Percentiles rank a stretch among this genome's conserved stretches.
Evolutionary conservation across 495 filamentous ascomycete genomes (phyloP).

Genomic region (Recurvomyces mirabilis): DNA sequence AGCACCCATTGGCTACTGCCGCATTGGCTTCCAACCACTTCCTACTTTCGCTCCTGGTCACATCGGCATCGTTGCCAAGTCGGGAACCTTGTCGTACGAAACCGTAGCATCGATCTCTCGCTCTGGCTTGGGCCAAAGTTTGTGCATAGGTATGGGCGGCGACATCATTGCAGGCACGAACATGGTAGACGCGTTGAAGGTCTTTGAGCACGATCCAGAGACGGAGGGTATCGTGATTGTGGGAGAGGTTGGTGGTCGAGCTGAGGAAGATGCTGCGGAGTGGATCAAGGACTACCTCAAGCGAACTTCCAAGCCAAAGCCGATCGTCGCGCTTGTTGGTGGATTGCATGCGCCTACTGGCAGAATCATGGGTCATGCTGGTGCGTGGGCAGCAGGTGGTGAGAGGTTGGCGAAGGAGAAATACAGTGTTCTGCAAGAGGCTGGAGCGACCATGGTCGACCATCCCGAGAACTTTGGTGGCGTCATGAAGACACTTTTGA

Average conservation of each 20-base stretch:
- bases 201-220: constrained; percentile 62
- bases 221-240: constrained; percentile 76
- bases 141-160: constrained; percentile 81
- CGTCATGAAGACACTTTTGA: constrained; percentile 51
- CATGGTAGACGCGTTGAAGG: constrained; percentile 61
- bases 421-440: constrained; percentile 54
- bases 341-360: constrained; percentile 55
- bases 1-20: constrained; percentile 65
- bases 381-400: constrained; percentile 59
- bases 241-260: constrained; percentile 76
- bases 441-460: constrained; percentile 63
- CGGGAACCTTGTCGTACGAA: constrained; percentile 81
- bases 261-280: constrained; percentile 70
- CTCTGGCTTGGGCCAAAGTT: constrained; percentile 72
- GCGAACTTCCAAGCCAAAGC: constrained; percentile 56
- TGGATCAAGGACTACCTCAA: constrained; percentile 62
- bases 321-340: constrained; percentile 68
- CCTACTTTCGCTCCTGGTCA: constrained; percentile 62
- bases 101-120: constrained; percentile 73
- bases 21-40: constrained; percentile 79
- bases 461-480: constrained; percentile 74
- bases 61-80: constrained; percentile 77
- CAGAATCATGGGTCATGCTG: constrained; percentile 81
- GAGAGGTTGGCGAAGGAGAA: constrained; percentile 57
- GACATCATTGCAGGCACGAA: constrained; percentile 76